Conservation (phyloP, 768 basidiomycete genomes). For the Tubosaeta brunneosetosa region DNA sequence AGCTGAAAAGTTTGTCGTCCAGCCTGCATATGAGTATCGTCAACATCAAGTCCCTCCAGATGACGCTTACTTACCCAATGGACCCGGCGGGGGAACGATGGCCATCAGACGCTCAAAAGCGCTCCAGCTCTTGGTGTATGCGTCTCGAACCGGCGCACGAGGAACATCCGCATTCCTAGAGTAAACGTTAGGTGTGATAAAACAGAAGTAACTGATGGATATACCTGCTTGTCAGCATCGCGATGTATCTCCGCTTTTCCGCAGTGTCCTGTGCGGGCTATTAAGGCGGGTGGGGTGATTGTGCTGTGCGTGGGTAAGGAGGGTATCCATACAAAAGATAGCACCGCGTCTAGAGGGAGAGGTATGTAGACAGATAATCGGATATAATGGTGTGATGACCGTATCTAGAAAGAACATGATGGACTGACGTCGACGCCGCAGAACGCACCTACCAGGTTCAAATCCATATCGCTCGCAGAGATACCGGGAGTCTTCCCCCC, state of each 20-base stretch:
- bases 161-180: slow-evolving; percentile 79
- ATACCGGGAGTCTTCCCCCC: slow-evolving; percentile 65
- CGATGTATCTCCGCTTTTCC: slow-evolving; percentile 72
- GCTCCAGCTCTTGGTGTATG: slow-evolving; percentile 93
- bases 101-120: slow-evolving; percentile 85
- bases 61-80: slow-evolving; percentile 59
- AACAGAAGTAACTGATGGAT: slow-evolving; percentile 2
- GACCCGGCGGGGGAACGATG: slow-evolving; percentile 87
- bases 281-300: slow-evolving; percentile 73
- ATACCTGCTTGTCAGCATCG: slow-evolving; percentile 69
- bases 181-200: slow-evolving; percentile 1
- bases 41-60: slow-evolving; percentile 2
- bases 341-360: slow-evolving; percentile 73
- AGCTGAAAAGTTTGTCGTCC: slow-evolving; percentile 87
- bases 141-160: slow-evolving; percentile 77
- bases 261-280: slow-evolving; percentile 70
- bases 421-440: not conserved
- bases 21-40: slow-evolving; percentile 44
- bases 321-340: slow-evolving; percentile 75
- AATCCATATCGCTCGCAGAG: slow-evolving; percentile 80
- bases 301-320: slow-evolving; percentile 71
- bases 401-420: no score
- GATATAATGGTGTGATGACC: slow-evolving; percentile 66
- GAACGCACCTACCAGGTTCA: slow-evolving; percentile 59
- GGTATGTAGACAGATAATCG: slow-evolving; percentile 70